Percentiles rank a stretch among this genome's conserved stretches.
Evolutionary conservation across 768 basidiomycete species (phyloP).

Genomic region (Hericium alpestre): DNA sequence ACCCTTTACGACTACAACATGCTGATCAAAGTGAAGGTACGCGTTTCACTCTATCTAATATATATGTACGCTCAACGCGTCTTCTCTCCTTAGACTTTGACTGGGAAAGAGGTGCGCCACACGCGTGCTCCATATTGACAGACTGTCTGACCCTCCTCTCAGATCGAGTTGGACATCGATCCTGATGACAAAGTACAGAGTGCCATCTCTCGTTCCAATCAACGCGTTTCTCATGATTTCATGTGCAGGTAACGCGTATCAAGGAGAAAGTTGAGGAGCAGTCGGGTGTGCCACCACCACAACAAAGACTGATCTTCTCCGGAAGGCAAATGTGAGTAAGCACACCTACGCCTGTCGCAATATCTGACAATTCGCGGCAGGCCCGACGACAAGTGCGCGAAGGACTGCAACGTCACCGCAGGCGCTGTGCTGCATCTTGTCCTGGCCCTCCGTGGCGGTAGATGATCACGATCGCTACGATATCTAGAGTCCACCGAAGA

Average conservation of each 20-base stretch:
- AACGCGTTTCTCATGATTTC: not conserved
- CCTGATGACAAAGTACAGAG: slow-evolving; percentile 63
- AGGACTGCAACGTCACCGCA: slow-evolving; percentile 71
- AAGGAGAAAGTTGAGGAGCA: slow-evolving; percentile 99
- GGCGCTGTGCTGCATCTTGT: slow-evolving; percentile 91
- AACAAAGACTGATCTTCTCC: slow-evolving; percentile 87
- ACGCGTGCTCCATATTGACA: not conserved
- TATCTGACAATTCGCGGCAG: slow-evolving; percentile 20
- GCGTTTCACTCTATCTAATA: slow-evolving; percentile 3
- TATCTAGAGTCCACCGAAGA: slow-evolving; percentile 13
- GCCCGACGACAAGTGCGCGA: slow-evolving; percentile 85
- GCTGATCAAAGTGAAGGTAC: slow-evolving; percentile 87
- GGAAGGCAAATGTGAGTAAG: slow-evolving; percentile 82
- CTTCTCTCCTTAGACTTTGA: slow-evolving; percentile 58
- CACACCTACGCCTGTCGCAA: not conserved
- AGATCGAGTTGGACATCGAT: slow-evolving; percentile 96
- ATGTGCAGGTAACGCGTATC: slow-evolving; percentile 70
- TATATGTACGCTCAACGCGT: slow-evolving; percentile 1
- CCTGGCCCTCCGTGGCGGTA: slow-evolving; percentile 87
- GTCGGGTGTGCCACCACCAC: slow-evolving; percentile 91
- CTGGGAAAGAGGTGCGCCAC: slow-evolving; percentile 81
- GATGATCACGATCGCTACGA: slow-evolving; percentile 22
- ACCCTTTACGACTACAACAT: slow-evolving; percentile 26
- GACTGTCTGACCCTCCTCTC: not conserved
- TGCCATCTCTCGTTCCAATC: not conserved